A percentile compares a stretch with the other conserved stretches of the same genome.
Evolutionary conservation across 1,284 basidiomycete genomes (phyloP).

Genomic region (Tilletia caries): DNA sequence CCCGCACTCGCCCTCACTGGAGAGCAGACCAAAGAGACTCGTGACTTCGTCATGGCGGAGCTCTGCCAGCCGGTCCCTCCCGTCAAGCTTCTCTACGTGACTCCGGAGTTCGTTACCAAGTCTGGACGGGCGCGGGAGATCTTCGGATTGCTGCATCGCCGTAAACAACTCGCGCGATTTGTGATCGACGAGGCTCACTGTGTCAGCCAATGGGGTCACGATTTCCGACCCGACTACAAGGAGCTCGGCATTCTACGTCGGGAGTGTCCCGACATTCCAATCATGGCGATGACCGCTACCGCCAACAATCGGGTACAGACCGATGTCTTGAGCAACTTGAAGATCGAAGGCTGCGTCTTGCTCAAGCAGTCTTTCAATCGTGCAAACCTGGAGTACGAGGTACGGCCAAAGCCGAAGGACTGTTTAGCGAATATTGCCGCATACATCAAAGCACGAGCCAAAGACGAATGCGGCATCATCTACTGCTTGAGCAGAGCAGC

Average conservation of each 20-base stretch:
- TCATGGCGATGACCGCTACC: slow-evolving; percentile 95
- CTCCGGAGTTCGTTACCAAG: slow-evolving; percentile 71
- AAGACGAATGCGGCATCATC: slow-evolving; percentile 73
- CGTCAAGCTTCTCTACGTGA: slow-evolving; percentile 76
- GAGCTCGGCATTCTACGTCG: slow-evolving; percentile 67
- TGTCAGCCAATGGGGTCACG: slow-evolving; percentile 76
- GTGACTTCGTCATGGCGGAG: slow-evolving; percentile 56
- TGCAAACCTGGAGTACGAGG: slow-evolving; percentile 75
- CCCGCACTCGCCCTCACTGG: slow-evolving; percentile 72
- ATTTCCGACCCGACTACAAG: slow-evolving; percentile 65
- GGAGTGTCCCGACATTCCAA: slow-evolving; percentile 73
- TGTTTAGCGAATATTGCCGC: slow-evolving; percentile 67
- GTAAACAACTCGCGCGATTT: slow-evolving; percentile 73
- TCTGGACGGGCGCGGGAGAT: slow-evolving; percentile 59
- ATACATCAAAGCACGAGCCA: slow-evolving; percentile 67
- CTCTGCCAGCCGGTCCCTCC: slow-evolving; percentile 34
- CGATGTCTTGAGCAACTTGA: slow-evolving; percentile 73
- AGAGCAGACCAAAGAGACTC: slow-evolving; percentile 58
- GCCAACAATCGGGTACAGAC: slow-evolving; percentile 73
- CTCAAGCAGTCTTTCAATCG: slow-evolving; percentile 88
- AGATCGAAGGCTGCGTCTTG: slow-evolving; percentile 59
- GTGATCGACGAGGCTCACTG: slow-evolving; percentile 96
- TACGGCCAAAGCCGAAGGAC: slow-evolving; percentile 62
- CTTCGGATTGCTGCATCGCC: slow-evolving; percentile 63
- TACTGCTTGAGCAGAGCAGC: slow-evolving; percentile 72